Conservation (phyloP, 2,329 filamentous ascomycete genomes). For the Teratosphaeria viscida region DNA sequence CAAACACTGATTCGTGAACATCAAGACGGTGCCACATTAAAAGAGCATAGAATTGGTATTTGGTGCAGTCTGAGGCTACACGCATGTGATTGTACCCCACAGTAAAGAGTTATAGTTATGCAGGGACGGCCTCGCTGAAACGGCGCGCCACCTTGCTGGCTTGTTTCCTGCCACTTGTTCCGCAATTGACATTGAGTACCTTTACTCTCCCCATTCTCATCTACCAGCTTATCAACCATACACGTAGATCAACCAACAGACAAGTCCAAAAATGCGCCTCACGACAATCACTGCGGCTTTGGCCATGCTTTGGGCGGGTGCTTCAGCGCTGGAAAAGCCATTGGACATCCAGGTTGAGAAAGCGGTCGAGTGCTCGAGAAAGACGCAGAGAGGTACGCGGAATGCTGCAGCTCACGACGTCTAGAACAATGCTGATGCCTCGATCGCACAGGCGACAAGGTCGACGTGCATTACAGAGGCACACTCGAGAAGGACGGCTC, state of each 20-base stretch:
- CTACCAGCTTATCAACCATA: background rate
- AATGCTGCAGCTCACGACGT: background rate
- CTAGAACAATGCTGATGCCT: background rate
- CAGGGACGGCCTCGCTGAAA: background rate
- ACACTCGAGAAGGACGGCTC: constrained; percentile 61
- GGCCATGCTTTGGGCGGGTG: constrained; percentile 40
- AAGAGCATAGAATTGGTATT: background rate
- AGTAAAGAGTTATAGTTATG: background rate
- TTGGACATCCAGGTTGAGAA: constrained; percentile 70
- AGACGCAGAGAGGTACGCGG: constrained; percentile 38
- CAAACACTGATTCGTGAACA: background rate
- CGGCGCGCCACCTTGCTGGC: background rate
- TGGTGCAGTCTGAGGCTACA: background rate
- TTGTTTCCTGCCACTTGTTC: background rate
- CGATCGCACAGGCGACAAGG: constrained; percentile 52
- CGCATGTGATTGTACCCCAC: background rate
- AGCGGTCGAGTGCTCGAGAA: constrained; percentile 63
- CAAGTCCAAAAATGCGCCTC: background rate
- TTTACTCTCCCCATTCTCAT: background rate
- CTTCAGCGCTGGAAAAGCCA: constrained; percentile 36
- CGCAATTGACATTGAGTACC: background rate
- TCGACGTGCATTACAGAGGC: constrained; percentile 82
- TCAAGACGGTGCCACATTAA: background rate
- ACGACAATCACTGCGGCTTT: constrained; percentile 30
- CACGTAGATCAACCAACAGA: background rate